Evolutionary conservation across 2,329 filamentous ascomycete species (phyloP).

Genomic region (Colletotrichum cordylinicola): DNA sequence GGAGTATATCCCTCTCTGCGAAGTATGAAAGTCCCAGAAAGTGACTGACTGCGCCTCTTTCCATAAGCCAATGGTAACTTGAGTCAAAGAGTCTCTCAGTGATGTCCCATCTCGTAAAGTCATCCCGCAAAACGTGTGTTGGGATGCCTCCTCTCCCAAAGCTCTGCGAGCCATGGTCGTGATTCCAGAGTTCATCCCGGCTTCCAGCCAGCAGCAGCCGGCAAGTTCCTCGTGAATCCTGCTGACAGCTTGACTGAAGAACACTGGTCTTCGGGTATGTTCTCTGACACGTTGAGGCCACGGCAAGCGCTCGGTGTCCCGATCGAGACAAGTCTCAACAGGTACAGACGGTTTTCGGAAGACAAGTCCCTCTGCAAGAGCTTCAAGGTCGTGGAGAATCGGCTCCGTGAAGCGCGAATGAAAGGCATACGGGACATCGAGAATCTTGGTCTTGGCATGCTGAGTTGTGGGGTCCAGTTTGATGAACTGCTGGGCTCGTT

Average conservation of each 20-base stretch:
- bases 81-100: background rate
- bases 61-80: background rate
- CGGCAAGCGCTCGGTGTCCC: background rate
- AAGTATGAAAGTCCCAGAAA: background rate
- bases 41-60: background rate
- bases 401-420: conserved; percentile 47
- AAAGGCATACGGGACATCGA: conserved; percentile 53
- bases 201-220: conserved; percentile 42
- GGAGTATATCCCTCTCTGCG: conserved; percentile 27
- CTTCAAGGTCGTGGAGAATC: conserved; percentile 30
- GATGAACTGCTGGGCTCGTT: conserved; percentile 15
- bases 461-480: background rate
- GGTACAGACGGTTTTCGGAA: background rate
- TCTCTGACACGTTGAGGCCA: conserved; percentile 25
- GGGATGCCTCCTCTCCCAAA: conserved; percentile 3
- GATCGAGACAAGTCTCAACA: background rate
- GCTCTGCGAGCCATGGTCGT: conserved; percentile 37
- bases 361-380: conserved; percentile 23
- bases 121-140: background rate
- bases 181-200: conserved; percentile 42
- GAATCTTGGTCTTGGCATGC: conserved; percentile 33
- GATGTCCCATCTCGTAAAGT: background rate
- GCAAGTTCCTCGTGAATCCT: conserved; percentile 37
- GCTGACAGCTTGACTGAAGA: conserved; percentile 46
- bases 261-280: conserved; percentile 50